Base-by-base conservation (phyloP, 495 filamentous ascomycete species). In the Penicillium cinerascens region DNA sequence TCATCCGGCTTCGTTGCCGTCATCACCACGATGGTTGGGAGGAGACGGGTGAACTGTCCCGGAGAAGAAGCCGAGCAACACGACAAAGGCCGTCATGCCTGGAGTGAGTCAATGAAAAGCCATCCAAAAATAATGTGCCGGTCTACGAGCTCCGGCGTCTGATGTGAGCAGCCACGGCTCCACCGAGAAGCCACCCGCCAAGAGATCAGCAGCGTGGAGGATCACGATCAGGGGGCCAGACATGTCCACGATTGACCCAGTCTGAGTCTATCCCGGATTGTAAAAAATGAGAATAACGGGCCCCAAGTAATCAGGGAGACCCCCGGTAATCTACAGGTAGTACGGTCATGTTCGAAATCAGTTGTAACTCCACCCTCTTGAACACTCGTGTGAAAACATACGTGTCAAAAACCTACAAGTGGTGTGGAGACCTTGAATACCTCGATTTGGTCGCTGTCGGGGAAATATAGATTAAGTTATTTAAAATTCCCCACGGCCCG, bases 51-150 rank as follows among this genome's bases (percentile, higher is more conserved):
- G 16, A n/a, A 80, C 76, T 17, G 71, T 77, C 0, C 84, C 83
- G 36, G 74, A 80, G 5, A 73, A 71, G 46, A 83, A 81, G 0
- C 83, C 82, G 55, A 83, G 82, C 8, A 84, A 26, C 7, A 80
- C 54, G 6, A 74, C 67, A 46, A 84, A 84, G 1, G 76, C 64
- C 39, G 83, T 69, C 18, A 85, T 64, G 0, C 72, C 74, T 70
- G 62, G 10, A 67, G 70, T n/a, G 70, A 68, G 17, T 67, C 59
- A 11, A 79, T 76, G 4, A 75, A 51, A 4, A 82, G 58, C 81
- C 80, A 82, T 26, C 65, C 65, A 17, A 69, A 54, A 23, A 60
- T 46, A 52, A 58, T 2, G 60, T 33, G 7, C 57, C 18, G 11
- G 46, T 38, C 15, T 67, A 49, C 6, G 51, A 41, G 44, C 66